Evolutionary conservation across 2,329 filamentous ascomycete genomes (phyloP).

Genomic region (Botrytis galanthina): DNA sequence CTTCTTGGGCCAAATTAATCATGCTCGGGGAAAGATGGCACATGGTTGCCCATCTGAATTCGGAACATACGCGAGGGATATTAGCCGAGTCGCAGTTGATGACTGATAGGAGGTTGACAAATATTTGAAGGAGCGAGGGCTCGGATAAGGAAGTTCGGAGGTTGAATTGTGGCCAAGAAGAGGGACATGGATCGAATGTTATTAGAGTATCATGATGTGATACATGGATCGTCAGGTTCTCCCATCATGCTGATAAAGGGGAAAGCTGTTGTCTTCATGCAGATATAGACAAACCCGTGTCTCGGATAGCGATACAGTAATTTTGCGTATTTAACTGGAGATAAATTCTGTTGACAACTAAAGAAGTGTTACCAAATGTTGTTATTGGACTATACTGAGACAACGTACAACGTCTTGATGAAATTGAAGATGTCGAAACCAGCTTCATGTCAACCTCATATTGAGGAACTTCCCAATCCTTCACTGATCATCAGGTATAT

Average conservation of each 20-base stretch:
- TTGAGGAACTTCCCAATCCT: background rate
- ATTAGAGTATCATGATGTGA: background rate
- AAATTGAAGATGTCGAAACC: background rate
- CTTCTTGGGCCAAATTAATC: background rate
- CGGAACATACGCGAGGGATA: background rate
- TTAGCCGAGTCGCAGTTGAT: background rate
- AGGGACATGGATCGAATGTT: background rate
- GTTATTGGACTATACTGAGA: background rate
- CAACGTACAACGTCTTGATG: background rate
- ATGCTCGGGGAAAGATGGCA: background rate
- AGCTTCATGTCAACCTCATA: background rate
- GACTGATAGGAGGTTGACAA: background rate
- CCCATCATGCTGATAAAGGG: background rate
- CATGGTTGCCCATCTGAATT: background rate
- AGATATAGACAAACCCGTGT: background rate
- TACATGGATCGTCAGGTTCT: background rate
- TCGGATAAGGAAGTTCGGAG: background rate
- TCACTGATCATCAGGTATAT: background rate
- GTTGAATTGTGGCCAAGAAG: background rate
- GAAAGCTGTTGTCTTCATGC: background rate
- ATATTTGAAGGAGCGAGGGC: background rate
- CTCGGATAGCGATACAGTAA: background rate
- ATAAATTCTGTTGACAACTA: background rate
- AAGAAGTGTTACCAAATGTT: background rate
- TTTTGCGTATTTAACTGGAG: too few relatives aligned